phyloP scores from a whole-genome alignment of 306 rosid genomes.

The Neltuma alba region DNA sequence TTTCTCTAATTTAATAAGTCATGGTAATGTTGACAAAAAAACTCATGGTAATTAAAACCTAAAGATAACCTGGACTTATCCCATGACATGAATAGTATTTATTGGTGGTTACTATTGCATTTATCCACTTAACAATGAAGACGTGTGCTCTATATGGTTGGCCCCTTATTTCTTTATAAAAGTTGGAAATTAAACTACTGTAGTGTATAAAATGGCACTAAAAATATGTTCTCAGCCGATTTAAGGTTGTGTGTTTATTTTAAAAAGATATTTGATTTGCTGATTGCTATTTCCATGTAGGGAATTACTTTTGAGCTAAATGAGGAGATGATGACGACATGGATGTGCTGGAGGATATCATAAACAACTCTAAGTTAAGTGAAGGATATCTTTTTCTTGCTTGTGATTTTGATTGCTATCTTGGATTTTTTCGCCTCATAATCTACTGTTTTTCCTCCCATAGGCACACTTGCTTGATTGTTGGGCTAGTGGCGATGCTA shows the following conservation, averaged over 20 bases:
- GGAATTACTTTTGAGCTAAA: conserved; percentile 79
- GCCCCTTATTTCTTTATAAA: not conserved
- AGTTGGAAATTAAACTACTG: not conserved
- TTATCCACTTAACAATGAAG: not conserved
- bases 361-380: conserved; percentile 81
- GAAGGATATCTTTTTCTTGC: conserved; percentile 98
- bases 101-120: conserved; percentile 16
- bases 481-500: conserved; percentile 97
- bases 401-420: conserved; percentile 71
- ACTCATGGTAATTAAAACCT: not conserved
- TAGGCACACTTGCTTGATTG: conserved; percentile 99
- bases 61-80: not conserved
- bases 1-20: not conserved
- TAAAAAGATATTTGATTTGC: conserved; percentile 1
- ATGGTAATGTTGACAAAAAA: no score
- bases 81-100: not conserved
- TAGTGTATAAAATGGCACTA: not conserved
- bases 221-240: not conserved
- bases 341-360: conserved; percentile 70
- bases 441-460: conserved; percentile 23
- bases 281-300: conserved; percentile 42
- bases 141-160: not conserved
- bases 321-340: conserved; percentile 83
- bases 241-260: conserved; percentile 11
- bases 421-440: conserved; percentile 17